Conservation (phyloP, 345 rosid species). For the Geranium brycei region DNA sequence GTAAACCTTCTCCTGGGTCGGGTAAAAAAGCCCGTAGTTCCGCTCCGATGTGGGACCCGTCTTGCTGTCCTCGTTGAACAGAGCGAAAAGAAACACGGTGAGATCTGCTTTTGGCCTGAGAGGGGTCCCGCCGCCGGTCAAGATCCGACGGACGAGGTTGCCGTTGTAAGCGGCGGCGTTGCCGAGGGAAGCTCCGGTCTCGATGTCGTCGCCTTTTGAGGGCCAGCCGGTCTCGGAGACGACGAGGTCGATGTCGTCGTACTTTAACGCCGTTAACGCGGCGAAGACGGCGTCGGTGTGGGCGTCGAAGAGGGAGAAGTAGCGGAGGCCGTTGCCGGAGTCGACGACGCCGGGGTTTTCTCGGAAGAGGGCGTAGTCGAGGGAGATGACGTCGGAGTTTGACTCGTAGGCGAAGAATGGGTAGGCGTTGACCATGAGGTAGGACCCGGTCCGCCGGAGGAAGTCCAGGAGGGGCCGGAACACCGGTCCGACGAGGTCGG, state of each 20-base stretch:
- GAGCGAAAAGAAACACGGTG: conserved; percentile 75
- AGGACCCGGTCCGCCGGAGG: conserved; percentile 81
- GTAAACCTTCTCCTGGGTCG: conserved; percentile 64
- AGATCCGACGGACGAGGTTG: conserved; percentile 61
- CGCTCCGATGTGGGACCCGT: conserved; percentile 78
- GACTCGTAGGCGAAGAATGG: conserved; percentile 91
- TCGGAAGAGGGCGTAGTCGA: conserved; percentile 75
- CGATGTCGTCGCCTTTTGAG: conserved; percentile 66
- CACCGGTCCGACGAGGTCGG: conserved; percentile 61
- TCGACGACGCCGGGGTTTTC: conserved; percentile 92
- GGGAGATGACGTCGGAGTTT: conserved; percentile 78
- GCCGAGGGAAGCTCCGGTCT: conserved; percentile 49
- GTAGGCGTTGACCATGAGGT: conserved; percentile 80
- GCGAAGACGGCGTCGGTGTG: conserved; percentile 97
- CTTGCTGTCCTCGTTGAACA: conserved; percentile 79
- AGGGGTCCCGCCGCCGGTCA: conserved; percentile 86
- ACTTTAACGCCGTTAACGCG: conserved; percentile 65
- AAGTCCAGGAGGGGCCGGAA: conserved; percentile 69
- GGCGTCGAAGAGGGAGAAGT: conserved; percentile 84
- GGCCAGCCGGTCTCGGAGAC: conserved; percentile 99
- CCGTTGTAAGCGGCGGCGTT: conserved; percentile 92
- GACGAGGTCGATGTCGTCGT: conserved; percentile 48
- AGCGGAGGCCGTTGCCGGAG: conserved; percentile 63
- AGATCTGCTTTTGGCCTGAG: conserved; percentile 67
- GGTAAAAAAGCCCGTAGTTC: conserved; percentile 89